Percentiles rank a stretch among this genome's conserved stretches.
phyloP scores from a whole-genome alignment of 768 basidiomycete genomes.

The Calocybe gangraenosa region DNA sequence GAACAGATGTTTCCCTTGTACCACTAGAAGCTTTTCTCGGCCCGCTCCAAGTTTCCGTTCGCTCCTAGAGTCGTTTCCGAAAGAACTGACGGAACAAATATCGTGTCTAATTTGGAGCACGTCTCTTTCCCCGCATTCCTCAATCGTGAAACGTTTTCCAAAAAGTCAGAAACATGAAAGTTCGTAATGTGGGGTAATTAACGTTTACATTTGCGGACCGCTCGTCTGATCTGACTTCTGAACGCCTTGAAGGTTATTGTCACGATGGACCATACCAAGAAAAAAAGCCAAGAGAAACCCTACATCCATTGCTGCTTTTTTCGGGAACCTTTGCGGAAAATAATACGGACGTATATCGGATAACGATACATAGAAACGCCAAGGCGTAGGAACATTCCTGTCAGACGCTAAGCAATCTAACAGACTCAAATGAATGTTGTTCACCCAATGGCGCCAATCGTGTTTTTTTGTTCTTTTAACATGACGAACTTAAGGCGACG shows the following conservation, averaged over 20 bases:
- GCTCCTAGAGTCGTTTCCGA: too few species aligned
- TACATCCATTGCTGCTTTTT: background rate
- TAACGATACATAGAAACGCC: background rate
- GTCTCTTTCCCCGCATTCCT: too few species aligned
- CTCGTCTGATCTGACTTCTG: background rate
- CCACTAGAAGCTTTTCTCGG: too few species aligned
- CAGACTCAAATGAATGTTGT: too few species aligned
- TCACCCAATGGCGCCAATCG: background rate
- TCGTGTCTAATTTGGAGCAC: too few species aligned
- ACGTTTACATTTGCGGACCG: background rate
- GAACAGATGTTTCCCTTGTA: too few species aligned
- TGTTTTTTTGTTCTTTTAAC: background rate
- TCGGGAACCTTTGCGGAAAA: slow-evolving; percentile 3
- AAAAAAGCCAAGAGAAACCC: slow-evolving; percentile 5
- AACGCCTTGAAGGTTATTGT: background rate
- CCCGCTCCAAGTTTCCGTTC: too few species aligned
- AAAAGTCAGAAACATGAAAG: background rate
- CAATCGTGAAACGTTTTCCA: too few species aligned
- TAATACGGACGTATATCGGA: slow-evolving; percentile 11
- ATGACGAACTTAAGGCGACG: background rate
- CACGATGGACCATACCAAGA: slow-evolving; percentile 5
- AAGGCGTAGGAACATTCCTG: slow-evolving; percentile 1
- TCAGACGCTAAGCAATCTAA: too few species aligned
- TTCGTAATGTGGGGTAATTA: background rate
- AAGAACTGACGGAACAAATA: too few species aligned